phyloP scores from a whole-genome alignment of 768 basidiomycete genomes.

The Rickenella mellea region DNA sequence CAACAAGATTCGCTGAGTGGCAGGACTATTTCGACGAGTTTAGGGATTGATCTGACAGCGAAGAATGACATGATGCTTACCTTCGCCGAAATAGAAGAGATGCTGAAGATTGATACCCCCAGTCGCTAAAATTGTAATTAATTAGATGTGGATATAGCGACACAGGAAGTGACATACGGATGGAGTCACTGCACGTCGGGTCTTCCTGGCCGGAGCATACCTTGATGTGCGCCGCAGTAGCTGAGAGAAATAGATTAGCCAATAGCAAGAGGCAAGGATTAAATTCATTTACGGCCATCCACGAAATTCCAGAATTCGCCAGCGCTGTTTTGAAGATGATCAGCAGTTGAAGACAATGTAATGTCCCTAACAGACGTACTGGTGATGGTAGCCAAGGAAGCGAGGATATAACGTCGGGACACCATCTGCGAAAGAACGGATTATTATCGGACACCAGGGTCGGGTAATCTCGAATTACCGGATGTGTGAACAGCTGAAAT shows the following conservation, averaged over 20 bases:
- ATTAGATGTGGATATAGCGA: no score
- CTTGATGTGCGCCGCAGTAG: not conserved
- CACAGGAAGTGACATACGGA: no score
- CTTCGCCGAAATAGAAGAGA: not conserved
- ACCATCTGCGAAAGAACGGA: not conserved
- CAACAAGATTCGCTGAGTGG: no score
- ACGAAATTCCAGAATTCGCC: not conserved
- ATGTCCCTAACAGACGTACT: not conserved
- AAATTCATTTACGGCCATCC: not conserved
- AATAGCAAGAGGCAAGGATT: not conserved
- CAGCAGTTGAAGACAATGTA: not conserved
- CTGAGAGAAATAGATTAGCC: not conserved
- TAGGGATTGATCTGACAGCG: no score
- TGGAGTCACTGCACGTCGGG: not conserved
- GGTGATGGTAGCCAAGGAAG: slow-evolving; percentile 9
- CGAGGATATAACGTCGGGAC: slow-evolving; percentile 11
- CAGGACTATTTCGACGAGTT: no score
- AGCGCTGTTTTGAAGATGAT: not conserved
- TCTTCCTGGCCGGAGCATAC: not conserved
- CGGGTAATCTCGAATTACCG: not conserved
- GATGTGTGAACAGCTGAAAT: slow-evolving; percentile 1
- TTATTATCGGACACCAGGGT: not conserved
- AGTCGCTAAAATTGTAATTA: no score
- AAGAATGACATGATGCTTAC: no score
- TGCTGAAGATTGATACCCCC: not conserved